These are phyloP conservation scores for Ceratobasidium sp. DNA, from an alignment of 1,284 basidiomycete genomes.

Conservation along the genomic window DNA sequence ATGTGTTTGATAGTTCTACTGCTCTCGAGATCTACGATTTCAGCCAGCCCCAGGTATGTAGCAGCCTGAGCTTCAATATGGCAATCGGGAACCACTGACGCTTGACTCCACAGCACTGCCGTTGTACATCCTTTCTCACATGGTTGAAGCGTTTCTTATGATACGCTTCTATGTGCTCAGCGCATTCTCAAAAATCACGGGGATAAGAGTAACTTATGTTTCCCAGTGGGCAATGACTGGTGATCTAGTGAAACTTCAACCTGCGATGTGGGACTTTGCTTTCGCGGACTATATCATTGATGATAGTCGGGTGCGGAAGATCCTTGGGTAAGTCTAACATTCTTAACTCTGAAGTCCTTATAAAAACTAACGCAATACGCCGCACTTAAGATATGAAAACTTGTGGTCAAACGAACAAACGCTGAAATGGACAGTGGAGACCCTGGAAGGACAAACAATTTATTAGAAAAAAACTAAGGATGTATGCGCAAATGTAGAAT, in stretches of 20 bases:
- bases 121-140: conserved; percentile 14
- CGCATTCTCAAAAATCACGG: background rate
- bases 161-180: conserved; percentile 3
- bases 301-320: conserved; percentile 22
- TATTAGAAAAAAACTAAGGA: background rate
- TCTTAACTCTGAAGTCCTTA: too few relatives aligned
- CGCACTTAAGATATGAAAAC: background rate
- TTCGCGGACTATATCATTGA: conserved; percentile 35
- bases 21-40: conserved; percentile 10
- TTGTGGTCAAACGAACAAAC: conserved; percentile 22
- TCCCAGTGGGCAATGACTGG: conserved; percentile 25
- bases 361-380: background rate
- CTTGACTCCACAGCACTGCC: conserved; percentile 2
- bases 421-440: conserved; percentile 10
- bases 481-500: conserved; percentile 6
- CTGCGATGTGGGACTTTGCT: conserved; percentile 28
- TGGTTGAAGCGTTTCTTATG: conserved; percentile 7
- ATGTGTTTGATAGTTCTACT: background rate
- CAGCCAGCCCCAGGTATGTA: conserved; percentile 21
- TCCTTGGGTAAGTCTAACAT: conserved; percentile 20
- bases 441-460: background rate
- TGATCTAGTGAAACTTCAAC: conserved; percentile 14
- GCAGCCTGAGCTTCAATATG: background rate
- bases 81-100: background rate
- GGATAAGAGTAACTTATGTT: conserved; percentile 4